A percentile compares a stretch with the other conserved stretches of the same genome.
phyloP scores from a whole-genome alignment of 2,329 filamentous ascomycete species.

The Berkeleyomyces rouxiae region DNA sequence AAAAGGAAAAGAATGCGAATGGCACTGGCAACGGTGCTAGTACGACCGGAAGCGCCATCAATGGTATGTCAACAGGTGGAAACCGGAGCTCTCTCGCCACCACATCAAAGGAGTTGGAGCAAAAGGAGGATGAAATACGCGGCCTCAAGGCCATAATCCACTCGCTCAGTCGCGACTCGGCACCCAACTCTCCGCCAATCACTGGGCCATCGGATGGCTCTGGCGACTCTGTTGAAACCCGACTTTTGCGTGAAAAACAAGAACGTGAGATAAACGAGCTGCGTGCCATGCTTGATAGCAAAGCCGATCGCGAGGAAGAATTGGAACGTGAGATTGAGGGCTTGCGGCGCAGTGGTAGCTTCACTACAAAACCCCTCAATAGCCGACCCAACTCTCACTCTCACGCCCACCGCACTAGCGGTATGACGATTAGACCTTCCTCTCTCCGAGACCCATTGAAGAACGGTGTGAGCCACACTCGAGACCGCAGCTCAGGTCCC shows the following conservation, averaged over 20 bases:
- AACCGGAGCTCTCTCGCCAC: neutral
- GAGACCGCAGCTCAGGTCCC: conserved; percentile 24
- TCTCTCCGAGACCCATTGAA: conserved; percentile 50
- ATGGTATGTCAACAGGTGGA: conserved; percentile 3
- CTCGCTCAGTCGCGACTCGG: conserved; percentile 65
- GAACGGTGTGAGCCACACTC: conserved; percentile 31
- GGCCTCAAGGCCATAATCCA: conserved; percentile 97
- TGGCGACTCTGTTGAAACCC: conserved; percentile 36
- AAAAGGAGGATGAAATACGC: conserved; percentile 93
- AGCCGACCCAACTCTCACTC: conserved; percentile 18
- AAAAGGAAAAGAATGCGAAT: conserved; percentile 56
- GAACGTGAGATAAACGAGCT: conserved; percentile 70
- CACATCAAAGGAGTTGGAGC: conserved; percentile 61
- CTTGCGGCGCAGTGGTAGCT: conserved; percentile 33
- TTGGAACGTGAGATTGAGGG: conserved; percentile 65
- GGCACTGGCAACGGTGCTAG: conserved; percentile 31
- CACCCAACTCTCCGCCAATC: conserved; percentile 18
- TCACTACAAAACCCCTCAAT: conserved; percentile 13
- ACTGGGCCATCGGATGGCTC: conserved; percentile 30
- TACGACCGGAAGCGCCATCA: neutral
- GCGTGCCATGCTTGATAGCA: conserved; percentile 52
- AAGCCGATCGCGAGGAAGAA: conserved; percentile 58
- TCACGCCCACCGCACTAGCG: conserved; percentile 33
- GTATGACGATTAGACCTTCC: conserved; percentile 29
- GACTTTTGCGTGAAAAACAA: conserved; percentile 47